phyloP scores from a whole-genome alignment of 495 filamentous ascomycete genomes.

The Penicillium lagena region DNA sequence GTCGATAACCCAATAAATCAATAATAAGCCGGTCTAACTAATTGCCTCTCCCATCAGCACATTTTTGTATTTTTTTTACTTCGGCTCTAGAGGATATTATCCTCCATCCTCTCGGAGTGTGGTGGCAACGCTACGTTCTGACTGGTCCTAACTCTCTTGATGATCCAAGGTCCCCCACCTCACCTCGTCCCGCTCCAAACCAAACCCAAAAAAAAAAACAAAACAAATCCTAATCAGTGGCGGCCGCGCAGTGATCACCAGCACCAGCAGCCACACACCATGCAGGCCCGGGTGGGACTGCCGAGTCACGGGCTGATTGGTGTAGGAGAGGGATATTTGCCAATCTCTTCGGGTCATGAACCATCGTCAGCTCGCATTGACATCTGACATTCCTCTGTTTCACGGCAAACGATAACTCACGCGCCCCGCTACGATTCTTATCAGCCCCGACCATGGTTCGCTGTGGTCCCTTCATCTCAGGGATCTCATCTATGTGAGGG shows the following conservation, averaged over 20 bases:
- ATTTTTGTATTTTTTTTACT: too few species aligned
- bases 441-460: constrained; percentile 12
- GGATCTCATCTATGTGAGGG: not conserved
- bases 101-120: too few species aligned
- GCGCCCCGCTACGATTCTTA: too few species aligned
- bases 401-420: not conserved
- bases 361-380: constrained; percentile 24
- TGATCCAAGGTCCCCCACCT: too few species aligned
- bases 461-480: constrained; percentile 11
- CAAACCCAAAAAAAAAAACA: too few species aligned
- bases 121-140: too few species aligned
- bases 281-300: not conserved
- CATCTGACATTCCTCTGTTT: constrained; percentile 21
- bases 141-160: too few species aligned
- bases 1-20: constrained; percentile 28
- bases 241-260: not conserved
- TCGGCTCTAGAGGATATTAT: too few species aligned
- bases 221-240: too few species aligned
- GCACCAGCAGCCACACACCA: not conserved
- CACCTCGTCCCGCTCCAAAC: too few species aligned
- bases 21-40: constrained; percentile 3
- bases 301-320: constrained; percentile 9
- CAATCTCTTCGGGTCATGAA: not conserved
- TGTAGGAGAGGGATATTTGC: not conserved
- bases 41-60: too few species aligned